phyloP scores from a whole-genome alignment of 768 basidiomycete species.

The Lactifluus volemus region DNA sequence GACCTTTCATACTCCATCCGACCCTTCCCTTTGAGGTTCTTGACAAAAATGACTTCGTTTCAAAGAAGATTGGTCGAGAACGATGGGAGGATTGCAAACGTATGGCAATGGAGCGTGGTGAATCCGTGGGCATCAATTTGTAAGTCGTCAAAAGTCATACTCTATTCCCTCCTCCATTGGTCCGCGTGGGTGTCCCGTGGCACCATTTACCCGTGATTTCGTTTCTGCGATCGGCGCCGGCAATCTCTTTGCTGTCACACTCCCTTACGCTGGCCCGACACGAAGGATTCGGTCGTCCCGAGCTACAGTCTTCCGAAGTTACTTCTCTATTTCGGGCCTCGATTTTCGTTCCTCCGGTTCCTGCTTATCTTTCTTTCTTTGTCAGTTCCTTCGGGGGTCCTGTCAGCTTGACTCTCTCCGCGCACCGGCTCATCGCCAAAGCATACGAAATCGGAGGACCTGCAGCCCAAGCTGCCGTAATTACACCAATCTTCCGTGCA shows the following conservation, averaged over 20 bases:
- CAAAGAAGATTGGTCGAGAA: constrained; percentile 34
- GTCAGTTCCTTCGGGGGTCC: constrained; percentile 49
- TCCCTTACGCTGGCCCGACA: background rate
- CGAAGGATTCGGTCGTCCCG: too few relatives aligned
- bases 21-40: constrained; percentile 26
- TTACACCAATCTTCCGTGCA: constrained; percentile 54
- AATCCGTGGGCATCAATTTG: constrained; percentile 36
- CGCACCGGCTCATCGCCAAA: constrained; percentile 65
- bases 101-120: constrained; percentile 28
- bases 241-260: background rate
- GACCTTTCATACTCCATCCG: constrained; percentile 39
- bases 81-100: constrained; percentile 27
- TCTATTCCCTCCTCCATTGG: background rate
- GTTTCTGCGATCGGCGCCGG: background rate
- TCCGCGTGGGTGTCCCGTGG: background rate
- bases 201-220: background rate
- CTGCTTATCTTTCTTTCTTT: background rate
- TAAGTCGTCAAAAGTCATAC: constrained; percentile 26
- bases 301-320: too few relatives aligned
- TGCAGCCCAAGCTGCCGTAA: constrained; percentile 45
- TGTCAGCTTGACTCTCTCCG: constrained; percentile 56
- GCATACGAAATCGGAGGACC: constrained; percentile 58
- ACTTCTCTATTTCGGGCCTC: too few relatives aligned
- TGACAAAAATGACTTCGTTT: constrained; percentile 25
- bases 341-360: background rate